Evolutionary conservation across 306 rosid species (phyloP).

Genomic region (Hylodesmum podocarpum): DNA sequence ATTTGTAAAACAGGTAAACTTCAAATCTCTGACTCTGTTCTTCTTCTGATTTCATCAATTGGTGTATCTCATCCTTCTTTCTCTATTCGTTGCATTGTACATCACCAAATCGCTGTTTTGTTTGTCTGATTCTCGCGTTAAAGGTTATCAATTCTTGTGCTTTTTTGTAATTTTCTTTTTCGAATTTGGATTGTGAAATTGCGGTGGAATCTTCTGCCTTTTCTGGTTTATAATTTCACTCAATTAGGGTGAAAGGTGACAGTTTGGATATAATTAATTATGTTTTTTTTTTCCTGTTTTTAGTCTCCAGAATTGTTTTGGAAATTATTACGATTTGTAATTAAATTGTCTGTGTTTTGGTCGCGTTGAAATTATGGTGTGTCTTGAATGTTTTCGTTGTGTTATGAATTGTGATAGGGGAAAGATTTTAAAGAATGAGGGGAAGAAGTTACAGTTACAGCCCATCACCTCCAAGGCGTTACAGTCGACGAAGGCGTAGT

Average conservation of each 20-base stretch:
- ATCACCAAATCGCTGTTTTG: not conserved
- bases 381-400: not conserved
- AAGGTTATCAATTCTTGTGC: not conserved
- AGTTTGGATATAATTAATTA: not conserved
- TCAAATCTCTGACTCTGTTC: not conserved
- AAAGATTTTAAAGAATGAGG: constrained; percentile 51
- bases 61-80: not conserved
- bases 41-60: not conserved
- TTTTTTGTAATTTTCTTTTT: not conserved
- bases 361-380: not conserved
- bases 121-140: not conserved
- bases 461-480: constrained; percentile 69
- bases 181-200: not conserved
- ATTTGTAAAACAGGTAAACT: constrained; percentile 11
- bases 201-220: not conserved
- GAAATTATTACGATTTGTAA: not conserved
- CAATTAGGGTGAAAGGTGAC: not conserved
- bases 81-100: not conserved
- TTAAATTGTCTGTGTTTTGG: not conserved
- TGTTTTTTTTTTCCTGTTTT: not conserved
- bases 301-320: not conserved
- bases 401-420: constrained; percentile 28
- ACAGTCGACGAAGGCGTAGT: constrained; percentile 58
- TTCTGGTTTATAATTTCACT: not conserved
- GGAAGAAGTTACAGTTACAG: constrained; percentile 87